Evolutionary conservation across 2,329 filamentous ascomycete genomes (phyloP), one percentile per base, ranked within the genome.

Genomic region (Pseudofabraea citricarpa): DNA sequence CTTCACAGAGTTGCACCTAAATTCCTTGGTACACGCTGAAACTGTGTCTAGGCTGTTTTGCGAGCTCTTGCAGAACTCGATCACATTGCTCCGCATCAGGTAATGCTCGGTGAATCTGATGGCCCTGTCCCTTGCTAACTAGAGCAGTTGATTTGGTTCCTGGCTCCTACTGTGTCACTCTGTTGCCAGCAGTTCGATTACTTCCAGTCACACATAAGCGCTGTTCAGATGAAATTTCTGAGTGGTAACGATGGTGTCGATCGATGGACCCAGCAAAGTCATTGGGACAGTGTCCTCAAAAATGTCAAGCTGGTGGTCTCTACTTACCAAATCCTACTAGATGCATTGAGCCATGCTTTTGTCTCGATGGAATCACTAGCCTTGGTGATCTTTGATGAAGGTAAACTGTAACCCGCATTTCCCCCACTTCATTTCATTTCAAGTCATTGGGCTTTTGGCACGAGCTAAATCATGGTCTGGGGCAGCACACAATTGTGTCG

Each of bases 161-260:
- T 88, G 31, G 77, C 81, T 0, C 85, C 85, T 0, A 90, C 83
- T 0, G 74, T 87, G 4, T 67, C 76, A 1, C 69, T 91, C 1
- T 85, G 81, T 44, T 56, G 67, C 5, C 87, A 91, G 52, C 87
- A 90, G 56, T 69, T 71, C 52, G 63, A 69, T 2, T 77, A 80
- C 16, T 72, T 91, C 38, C 64, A 67, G 8, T 60, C 70, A 1
- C 79, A 87, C 45, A 74, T 87, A 2, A 73, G 77, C 9, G 55
- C 64, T 1, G 69, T 75, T 43, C 69, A 73, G 40, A 66, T 73
- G 7, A 69, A 74, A 36, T 61, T 76, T 1, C 64, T 86, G 15
- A 74, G 69, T 8, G 79, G 81, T 15, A 61, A 64, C 8, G 79
- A 85, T 50, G 72, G 73, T 44, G 69, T 82, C 3, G 78, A 85